Conservation (phyloP, 441 rosid genomes). For the Melastoma candidum region DNA sequence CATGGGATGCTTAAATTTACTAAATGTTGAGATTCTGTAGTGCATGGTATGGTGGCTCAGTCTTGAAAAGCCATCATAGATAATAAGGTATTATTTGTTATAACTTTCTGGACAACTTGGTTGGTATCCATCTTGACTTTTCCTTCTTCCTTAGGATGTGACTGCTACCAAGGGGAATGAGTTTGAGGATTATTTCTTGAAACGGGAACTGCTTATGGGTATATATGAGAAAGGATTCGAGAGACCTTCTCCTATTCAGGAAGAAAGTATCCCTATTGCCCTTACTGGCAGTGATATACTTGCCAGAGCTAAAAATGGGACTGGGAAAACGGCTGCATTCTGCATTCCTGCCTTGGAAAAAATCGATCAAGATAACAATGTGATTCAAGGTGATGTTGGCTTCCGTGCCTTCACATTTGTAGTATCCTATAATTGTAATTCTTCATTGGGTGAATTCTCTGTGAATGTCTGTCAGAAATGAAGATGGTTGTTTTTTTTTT, state of each 20-base stretch:
- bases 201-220: slow-evolving; percentile 95
- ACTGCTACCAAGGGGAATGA: slow-evolving; percentile 98
- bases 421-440: too few species aligned
- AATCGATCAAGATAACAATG: slow-evolving; percentile 88
- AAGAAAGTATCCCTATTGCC: slow-evolving; percentile 98
- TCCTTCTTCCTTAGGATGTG: slow-evolving; percentile 52
- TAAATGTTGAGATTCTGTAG: background rate
- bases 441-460: too few species aligned
- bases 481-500: too few species aligned
- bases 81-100: too few species aligned
- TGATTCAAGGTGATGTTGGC: slow-evolving; percentile 62
- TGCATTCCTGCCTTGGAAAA: slow-evolving; percentile 96
- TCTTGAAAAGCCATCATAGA: too few species aligned
- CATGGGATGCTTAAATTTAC: background rate
- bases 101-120: too few species aligned
- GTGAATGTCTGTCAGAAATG: too few species aligned
- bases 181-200: slow-evolving; percentile 94
- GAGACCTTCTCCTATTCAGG: slow-evolving; percentile 98
- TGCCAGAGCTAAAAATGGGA: slow-evolving; percentile 97
- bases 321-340: slow-evolving; percentile 97
- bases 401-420: too few species aligned
- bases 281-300: slow-evolving; percentile 97
- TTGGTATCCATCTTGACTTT: too few species aligned
- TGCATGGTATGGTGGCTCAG: too few species aligned
- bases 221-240: slow-evolving; percentile 98